Evolutionary conservation across 345 rosid species (phyloP).

Genomic region (Heritiera littoralis): DNA sequence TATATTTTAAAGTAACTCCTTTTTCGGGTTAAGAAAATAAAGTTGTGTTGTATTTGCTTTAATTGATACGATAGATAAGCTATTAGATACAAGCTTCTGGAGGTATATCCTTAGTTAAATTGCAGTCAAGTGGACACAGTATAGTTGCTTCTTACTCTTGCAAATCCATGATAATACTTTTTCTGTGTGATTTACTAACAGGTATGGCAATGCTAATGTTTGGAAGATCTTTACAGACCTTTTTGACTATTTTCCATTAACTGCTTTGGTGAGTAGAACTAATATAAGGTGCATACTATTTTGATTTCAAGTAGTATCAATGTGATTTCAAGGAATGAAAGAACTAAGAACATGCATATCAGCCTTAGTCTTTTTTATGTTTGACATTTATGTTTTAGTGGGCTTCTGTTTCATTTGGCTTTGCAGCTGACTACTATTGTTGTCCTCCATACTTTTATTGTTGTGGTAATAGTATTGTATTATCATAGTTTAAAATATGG

Average conservation of each 20-base stretch:
- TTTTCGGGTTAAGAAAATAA: neutral
- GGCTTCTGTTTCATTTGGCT: neutral
- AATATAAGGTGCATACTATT: neutral
- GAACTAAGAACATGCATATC: neutral
- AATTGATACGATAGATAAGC: slow-evolving; percentile 13
- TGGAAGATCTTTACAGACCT: slow-evolving; percentile 98
- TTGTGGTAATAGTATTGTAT: neutral
- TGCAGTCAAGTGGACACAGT: neutral
- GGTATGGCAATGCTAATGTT: slow-evolving; percentile 98
- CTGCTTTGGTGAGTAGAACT: slow-evolving; percentile 87
- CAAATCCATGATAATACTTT: slow-evolving; percentile 5
- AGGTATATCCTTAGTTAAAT: neutral
- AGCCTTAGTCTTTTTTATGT: neutral
- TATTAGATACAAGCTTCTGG: slow-evolving; percentile 3
- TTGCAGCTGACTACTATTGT: neutral
- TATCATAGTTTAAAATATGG: neutral
- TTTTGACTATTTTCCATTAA: slow-evolving; percentile 95
- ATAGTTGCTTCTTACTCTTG: neutral
- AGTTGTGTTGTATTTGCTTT: neutral
- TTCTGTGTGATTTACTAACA: slow-evolving; percentile 38
- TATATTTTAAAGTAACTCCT: neutral
- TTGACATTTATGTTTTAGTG: neutral
- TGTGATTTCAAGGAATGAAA: neutral
- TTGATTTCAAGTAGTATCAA: neutral
- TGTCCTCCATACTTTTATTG: slow-evolving; percentile 3